phyloP scores from a whole-genome alignment of 2,329 filamentous ascomycete species.

The Aphanocladium album region DNA sequence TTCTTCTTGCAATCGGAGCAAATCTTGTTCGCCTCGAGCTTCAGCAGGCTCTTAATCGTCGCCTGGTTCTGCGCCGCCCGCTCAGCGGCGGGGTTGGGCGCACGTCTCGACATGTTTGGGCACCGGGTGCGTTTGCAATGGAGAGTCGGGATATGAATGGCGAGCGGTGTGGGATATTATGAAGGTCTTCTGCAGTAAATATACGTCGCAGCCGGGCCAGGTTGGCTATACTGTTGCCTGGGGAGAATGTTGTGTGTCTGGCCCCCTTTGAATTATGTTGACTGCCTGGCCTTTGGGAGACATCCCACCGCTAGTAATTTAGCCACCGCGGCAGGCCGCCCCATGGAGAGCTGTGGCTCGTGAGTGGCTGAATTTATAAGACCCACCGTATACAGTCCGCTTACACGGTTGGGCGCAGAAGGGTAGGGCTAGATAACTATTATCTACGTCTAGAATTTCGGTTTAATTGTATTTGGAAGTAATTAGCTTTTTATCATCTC shows the following conservation, averaged over 20 bases:
- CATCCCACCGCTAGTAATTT: conserved; percentile 11
- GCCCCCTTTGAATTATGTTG: conserved; percentile 10
- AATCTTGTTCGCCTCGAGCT: conserved; percentile 91
- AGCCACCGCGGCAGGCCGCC: not conserved
- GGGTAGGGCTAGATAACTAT: too few species aligned
- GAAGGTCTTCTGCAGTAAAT: not conserved
- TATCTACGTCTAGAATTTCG: too few species aligned
- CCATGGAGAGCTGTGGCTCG: conserved; percentile 2
- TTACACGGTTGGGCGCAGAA: not conserved
- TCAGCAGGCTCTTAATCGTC: conserved; percentile 91
- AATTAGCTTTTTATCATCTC: not conserved
- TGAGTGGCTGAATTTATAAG: not conserved
- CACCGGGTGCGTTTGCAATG: conserved; percentile 1
- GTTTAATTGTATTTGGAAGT: not conserved
- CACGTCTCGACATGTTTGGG: conserved; percentile 68
- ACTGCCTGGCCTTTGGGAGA: conserved; percentile 6
- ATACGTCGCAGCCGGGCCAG: not conserved
- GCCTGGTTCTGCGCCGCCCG: conserved; percentile 88
- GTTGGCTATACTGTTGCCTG: conserved; percentile 10
- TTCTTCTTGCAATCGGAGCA: conserved; percentile 99
- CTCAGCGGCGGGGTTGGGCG: conserved; percentile 73
- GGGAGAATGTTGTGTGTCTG: conserved; percentile 1
- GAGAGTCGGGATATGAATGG: not conserved
- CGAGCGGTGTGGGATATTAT: not conserved
- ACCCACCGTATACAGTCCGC: not conserved